Base-by-base conservation (phyloP, 495 filamentous ascomycete species). In the Geoglossum glabrum region DNA sequence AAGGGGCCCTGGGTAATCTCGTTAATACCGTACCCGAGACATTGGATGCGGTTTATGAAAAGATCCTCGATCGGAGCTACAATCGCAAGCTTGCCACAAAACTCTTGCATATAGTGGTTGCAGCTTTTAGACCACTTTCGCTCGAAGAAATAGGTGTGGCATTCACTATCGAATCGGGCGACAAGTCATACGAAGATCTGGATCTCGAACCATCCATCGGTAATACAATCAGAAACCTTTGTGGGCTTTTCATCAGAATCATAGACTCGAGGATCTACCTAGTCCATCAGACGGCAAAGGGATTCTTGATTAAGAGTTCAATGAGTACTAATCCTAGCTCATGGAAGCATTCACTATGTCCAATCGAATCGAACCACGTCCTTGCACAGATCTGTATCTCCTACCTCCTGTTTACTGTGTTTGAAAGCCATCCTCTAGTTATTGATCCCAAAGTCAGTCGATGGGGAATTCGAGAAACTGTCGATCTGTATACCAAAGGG, bases 241-340 rank as follows among this genome's bases (percentile, higher is more conserved):
- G 69, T 56, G 71, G 70, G 9, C 60, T 68, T 0, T 71, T 75
- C 50, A 60, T 75, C 17, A 66, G 31, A 31, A 60, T 71, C 19
- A 40, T 65, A 34, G 65, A 71, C 50, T 54, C 45, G 25, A 69
- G 66, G 57, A n/a, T 74, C 11, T 70, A 49, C 30, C 67, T 73
- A 23, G 65, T 75, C 46, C 71, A 75, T 58, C 67, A 72, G 36
- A 74, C 70, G 25, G 70, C 70, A 30, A 67, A 62, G 57, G 70
- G 73, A 54, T 75, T 73, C 28, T 64, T 73, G 2, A 15, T 40
- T 40, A 34, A 34, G 5, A 11, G 31, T 4, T 4, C 4, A 34
- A 11, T 5, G 4, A 34, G 11, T 34, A 5, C 5, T 11, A 4
- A 34, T 5, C 31, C 31, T 4, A 5, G 5, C 11, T 4, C 5